A percentile compares a stretch with the other conserved stretches of the same genome.
These are phyloP conservation scores for Blastocladiella emersonii DNA, from an alignment of 371 early-diverging fungal species.

Conservation along the genomic window DNA sequence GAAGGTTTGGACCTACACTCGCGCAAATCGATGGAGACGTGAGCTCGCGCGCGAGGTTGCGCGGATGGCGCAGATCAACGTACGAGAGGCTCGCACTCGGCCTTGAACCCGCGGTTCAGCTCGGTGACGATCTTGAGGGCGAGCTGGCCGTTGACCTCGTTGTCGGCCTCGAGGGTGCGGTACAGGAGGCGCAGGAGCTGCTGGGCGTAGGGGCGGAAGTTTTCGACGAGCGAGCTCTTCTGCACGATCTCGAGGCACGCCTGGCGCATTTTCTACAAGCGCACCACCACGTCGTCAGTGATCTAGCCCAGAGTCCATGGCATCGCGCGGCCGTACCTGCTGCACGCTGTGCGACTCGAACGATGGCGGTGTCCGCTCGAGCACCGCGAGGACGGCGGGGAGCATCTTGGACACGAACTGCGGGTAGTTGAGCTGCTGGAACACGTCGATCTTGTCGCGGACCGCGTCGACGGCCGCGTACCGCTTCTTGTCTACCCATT, in stretches of 20 bases:
- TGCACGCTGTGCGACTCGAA: slow-evolving; percentile 65
- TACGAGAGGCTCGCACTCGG: slow-evolving; percentile 43
- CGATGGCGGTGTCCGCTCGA: slow-evolving; percentile 60
- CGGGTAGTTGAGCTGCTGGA: slow-evolving; percentile 70
- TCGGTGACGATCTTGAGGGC: slow-evolving; percentile 88
- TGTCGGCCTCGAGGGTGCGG: slow-evolving; percentile 68
- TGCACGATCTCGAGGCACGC: slow-evolving; percentile 85
- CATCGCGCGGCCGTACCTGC: slow-evolving; percentile 43
- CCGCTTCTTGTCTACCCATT: too few relatives aligned
- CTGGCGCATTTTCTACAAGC: slow-evolving; percentile 68
- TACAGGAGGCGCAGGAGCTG: slow-evolving; percentile 50
- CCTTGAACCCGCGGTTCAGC: slow-evolving; percentile 70
- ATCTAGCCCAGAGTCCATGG: not conserved
- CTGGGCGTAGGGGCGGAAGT: slow-evolving; percentile 20
- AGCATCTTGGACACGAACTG: slow-evolving; percentile 59
- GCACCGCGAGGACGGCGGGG: slow-evolving; percentile 65
- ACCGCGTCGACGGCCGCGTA: slow-evolving; percentile 79
- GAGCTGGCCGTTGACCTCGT: slow-evolving; percentile 91
- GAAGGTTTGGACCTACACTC: not conserved
- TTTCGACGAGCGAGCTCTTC: slow-evolving; percentile 64
- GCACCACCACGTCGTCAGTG: not conserved
- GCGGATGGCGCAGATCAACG: too few relatives aligned
- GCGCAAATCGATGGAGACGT: not conserved
- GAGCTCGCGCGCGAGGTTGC: too few relatives aligned
- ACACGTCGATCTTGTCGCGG: slow-evolving; percentile 77